Percentiles rank a stretch among this genome's conserved stretches.
phyloP scores from a whole-genome alignment of 169 alveolate genomes.

The Cryptosporidium ryanae region DNA sequence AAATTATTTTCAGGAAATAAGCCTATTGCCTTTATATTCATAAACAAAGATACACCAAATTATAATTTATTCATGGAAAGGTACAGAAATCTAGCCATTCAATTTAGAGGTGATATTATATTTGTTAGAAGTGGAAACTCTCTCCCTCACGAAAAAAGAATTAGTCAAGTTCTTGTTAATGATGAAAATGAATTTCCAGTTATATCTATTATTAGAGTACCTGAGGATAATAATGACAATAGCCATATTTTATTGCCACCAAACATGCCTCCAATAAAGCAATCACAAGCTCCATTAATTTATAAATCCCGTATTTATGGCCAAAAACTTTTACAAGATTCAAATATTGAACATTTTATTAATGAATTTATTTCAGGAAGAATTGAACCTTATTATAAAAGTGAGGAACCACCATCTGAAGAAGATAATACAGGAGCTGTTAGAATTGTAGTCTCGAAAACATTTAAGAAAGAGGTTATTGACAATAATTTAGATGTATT shows the following conservation, averaged over 20 bases:
- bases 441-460: slow-evolving; percentile 60
- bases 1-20: slow-evolving; percentile 33
- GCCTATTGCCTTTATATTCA: slow-evolving; percentile 33
- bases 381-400: slow-evolving; percentile 58
- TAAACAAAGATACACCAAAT: slow-evolving; percentile 13
- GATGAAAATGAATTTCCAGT: slow-evolving; percentile 28
- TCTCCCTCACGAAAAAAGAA: slow-evolving; percentile 62
- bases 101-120: slow-evolving; percentile 57
- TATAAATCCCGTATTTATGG: slow-evolving; percentile 25
- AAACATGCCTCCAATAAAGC: slow-evolving; percentile 53
- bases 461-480: slow-evolving; percentile 63
- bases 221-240: slow-evolving; percentile 7
- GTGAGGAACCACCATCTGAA: slow-evolving; percentile 71
- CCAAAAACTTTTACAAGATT: slow-evolving; percentile 13
- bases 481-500: slow-evolving; percentile 76
- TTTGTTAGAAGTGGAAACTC: slow-evolving; percentile 37
- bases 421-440: slow-evolving; percentile 69
- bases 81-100: slow-evolving; percentile 16
- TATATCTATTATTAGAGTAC: slow-evolving; percentile 41
- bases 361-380: slow-evolving; percentile 63
- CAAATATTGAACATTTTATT: slow-evolving; percentile 46
- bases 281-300: slow-evolving; percentile 52
- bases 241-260: slow-evolving; percentile 1
- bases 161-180: slow-evolving; percentile 46
- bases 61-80: slow-evolving; percentile 20